A percentile compares a stretch with the other conserved stretches of the same genome.
Conservation (phyloP, 108 stramenopile genomes). For the Cyclotella atomus region DNA sequence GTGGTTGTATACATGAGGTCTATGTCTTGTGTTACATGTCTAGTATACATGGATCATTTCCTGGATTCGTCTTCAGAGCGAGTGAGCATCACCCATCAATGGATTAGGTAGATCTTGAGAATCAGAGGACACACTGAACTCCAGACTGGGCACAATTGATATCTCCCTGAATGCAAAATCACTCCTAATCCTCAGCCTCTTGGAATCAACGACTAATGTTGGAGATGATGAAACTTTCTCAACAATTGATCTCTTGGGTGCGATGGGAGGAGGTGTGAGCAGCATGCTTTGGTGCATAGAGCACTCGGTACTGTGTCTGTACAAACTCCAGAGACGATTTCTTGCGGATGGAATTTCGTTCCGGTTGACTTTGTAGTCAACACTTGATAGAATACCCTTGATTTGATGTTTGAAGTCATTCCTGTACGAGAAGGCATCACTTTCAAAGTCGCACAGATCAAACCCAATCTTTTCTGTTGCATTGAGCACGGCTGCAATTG, state of each 20-base stretch:
- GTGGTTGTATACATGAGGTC: not conserved
- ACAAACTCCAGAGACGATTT: slow-evolving; percentile 36
- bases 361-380: slow-evolving; percentile 37
- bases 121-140: not conserved
- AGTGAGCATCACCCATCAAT: not conserved
- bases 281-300: not conserved
- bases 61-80: not conserved
- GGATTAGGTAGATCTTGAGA: not conserved
- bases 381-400: slow-evolving; percentile 18
- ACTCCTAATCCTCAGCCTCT: not conserved
- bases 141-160: not conserved
- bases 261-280: not conserved
- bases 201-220: not conserved
- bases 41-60: too few species aligned
- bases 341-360: slow-evolving; percentile 30
- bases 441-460: not conserved
- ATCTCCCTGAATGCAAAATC: not conserved
- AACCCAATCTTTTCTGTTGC: slow-evolving; percentile 45
- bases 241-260: not conserved
- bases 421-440: not conserved
- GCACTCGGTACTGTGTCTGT: not conserved
- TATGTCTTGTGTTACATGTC: not conserved
- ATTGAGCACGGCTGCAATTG: slow-evolving; percentile 68
- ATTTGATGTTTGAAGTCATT: slow-evolving; percentile 6
- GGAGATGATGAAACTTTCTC: not conserved